phyloP scores from a whole-genome alignment of 345 rosid species.

The Abelmoschus esculentus region DNA sequence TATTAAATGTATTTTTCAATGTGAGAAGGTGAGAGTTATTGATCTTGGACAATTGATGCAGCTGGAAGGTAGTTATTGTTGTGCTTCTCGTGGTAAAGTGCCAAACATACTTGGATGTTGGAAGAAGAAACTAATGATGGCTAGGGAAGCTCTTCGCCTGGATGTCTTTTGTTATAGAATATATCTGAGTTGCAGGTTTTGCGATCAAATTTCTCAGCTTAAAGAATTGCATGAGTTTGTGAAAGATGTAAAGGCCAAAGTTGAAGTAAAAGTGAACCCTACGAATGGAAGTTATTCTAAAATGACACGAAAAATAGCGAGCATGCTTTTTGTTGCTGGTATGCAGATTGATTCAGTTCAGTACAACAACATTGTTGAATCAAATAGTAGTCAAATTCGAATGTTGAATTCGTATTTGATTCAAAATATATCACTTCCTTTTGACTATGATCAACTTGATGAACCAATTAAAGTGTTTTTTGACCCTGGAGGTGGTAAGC shows the following conservation, averaged over 20 bases:
- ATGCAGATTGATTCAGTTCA: conserved; percentile 14
- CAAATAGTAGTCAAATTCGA: no score
- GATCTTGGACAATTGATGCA: conserved; percentile 77
- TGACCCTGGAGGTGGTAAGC: no score
- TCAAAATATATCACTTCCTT: no score
- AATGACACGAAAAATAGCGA: no score
- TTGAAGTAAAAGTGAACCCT: conserved; percentile 80
- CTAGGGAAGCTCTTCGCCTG: conserved; percentile 83
- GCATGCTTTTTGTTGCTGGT: conserved; percentile 7
- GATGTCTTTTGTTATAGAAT: conserved; percentile 83
- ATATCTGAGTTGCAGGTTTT: conserved; percentile 65
- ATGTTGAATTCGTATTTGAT: no score
- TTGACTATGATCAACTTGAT: no score
- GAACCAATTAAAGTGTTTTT: no score
- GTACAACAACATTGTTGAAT: no score
- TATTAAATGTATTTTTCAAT: conserved; percentile 78
- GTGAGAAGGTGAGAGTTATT: conserved; percentile 71
- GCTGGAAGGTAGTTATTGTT: conserved; percentile 25
- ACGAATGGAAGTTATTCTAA: conserved; percentile 47
- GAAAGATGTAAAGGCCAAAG: conserved; percentile 54
- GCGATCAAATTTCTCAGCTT: conserved; percentile 62
- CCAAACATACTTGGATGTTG: conserved; percentile 79
- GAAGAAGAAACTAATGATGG: conserved; percentile 76
- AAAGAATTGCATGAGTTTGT: conserved; percentile 60
- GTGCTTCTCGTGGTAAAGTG: conserved; percentile 87